Base-by-base conservation (phyloP, 345 rosid genomes). In the Brassica carinata region DNA sequence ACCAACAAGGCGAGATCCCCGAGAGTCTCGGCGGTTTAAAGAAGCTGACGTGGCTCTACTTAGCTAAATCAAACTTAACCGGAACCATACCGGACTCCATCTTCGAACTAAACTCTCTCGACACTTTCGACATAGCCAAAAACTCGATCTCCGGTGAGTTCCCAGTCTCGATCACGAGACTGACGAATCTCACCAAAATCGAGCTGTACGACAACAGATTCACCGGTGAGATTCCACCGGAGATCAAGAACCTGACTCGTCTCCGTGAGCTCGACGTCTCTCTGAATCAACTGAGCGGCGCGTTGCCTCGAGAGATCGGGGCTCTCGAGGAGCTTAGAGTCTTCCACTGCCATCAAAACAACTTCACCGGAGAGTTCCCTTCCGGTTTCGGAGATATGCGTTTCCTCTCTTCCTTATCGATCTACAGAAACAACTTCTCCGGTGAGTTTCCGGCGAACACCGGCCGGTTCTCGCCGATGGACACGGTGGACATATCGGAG, bases 401-500 rank as follows among this genome's bases (percentile, higher is more conserved):
- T 55, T 34, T 85, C 77, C 93, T 95, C 9, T 59, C 36, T 9
- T 88, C 81, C 0, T 74, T 95, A 33, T 93, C 99, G 0, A 81
- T 93, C 11, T 95, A 95, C 53, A 33, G 73, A 45, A 95, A 95
- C 93, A 88, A 74, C 5, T 93, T 95, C 82, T 87, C 97, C 1
- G 98, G 98, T 33, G 58, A 63, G 5, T 89, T 91, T 33, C 99
- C 98, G 0, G 77, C 75, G 2, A 89, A 88, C 77, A 67, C 90
- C 1, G 98, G 99, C 53, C 82, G 87, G 1, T 90, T 88, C 76
- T 89, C 97, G 0, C 90, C 86, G 0, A 69, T 93, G 30, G 79
- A 64, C 1, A 88, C 85, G 31, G 43, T 91, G 53, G 99, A 95
- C 83, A 89, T 95, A 84, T 95, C 99, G 0, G 97, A 95, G 77